These are phyloP conservation scores for Camelina hispida DNA, from an alignment of 345 rosid genomes.

Conservation along the genomic window DNA sequence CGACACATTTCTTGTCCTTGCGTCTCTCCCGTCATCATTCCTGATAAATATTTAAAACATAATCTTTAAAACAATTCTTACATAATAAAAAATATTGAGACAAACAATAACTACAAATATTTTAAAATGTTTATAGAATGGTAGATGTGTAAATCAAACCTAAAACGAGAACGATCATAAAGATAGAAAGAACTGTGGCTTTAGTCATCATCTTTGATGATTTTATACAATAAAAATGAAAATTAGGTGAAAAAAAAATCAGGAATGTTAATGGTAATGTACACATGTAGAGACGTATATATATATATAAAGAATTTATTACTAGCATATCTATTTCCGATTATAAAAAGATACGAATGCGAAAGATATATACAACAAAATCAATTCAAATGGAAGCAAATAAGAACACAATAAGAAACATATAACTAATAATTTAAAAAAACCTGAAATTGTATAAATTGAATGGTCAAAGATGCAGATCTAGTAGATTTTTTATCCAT, in stretches of 20 bases:
- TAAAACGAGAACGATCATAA: background rate
- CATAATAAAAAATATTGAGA: background rate
- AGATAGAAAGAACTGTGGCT: background rate
- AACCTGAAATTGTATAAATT: no score
- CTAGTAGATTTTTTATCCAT: no score
- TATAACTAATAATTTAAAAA: no score
- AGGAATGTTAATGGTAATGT: background rate
- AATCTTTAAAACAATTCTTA: background rate
- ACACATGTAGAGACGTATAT: no score
- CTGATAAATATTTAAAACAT: background rate
- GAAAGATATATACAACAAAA: no score
- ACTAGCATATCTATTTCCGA: no score
- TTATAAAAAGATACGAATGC: no score
- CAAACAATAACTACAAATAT: background rate
- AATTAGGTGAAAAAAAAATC: background rate
- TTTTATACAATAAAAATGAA: no score
- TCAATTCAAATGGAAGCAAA: no score
- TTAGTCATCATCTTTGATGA: background rate
- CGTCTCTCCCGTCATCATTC: background rate
- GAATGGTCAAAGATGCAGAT: no score
- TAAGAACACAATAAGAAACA: no score
- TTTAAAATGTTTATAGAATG: background rate
- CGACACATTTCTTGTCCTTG: slow-evolving; percentile 3
- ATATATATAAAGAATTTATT: no score
- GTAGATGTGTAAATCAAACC: background rate